Conservation (phyloP, 73 alveolate species). For the Paramecium biaurelia region DNA sequence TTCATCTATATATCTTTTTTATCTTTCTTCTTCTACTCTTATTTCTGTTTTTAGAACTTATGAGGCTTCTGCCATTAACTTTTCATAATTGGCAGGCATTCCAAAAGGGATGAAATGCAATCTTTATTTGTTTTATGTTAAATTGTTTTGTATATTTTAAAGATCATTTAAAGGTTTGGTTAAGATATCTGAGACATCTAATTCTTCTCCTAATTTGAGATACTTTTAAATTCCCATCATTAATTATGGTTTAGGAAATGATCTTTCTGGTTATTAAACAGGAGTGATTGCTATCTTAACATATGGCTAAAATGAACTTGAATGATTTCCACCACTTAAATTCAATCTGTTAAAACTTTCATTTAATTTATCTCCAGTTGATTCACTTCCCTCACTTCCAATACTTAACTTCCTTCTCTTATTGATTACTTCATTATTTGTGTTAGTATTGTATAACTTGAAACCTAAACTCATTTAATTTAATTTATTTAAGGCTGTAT, state of each 20-base stretch:
- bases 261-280: neutral
- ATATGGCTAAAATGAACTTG: neutral
- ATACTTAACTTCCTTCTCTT: constrained; percentile 4
- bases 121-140: neutral
- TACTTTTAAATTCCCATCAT: neutral
- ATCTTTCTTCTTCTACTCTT: neutral
- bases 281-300: neutral
- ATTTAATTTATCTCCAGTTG: constrained; percentile 37
- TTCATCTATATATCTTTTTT: neutral
- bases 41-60: neutral
- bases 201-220: constrained; percentile 9
- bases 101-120: neutral
- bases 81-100: constrained; percentile 39
- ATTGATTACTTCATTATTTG: neutral
- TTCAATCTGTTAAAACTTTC: constrained; percentile 11
- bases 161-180: neutral
- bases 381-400: constrained; percentile 45
- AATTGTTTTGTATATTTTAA: neutral
- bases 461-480: constrained; percentile 4
- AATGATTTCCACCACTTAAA: neutral
- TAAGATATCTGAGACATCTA: neutral
- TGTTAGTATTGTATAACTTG: neutral
- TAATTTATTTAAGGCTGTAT: neutral
- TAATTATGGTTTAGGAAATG: neutral
- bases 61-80: neutral